Base-by-base conservation (phyloP, 1,139 yeast genomes). In the Geotrichum bryndzae region DNA sequence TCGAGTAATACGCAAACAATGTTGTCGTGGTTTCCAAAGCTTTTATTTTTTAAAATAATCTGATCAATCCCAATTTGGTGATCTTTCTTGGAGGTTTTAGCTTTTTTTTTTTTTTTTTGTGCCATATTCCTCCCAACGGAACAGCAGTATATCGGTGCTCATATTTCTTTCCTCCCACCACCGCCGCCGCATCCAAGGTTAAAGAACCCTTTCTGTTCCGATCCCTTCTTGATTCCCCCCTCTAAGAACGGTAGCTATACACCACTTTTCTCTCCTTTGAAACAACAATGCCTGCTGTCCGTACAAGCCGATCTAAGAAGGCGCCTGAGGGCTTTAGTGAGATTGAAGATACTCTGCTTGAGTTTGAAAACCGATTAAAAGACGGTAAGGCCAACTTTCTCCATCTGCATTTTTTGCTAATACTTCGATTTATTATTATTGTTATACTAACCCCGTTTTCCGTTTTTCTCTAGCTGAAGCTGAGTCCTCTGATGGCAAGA, bases 291-390 rank as follows among this genome's bases (percentile, higher is more conserved):
- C 80, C 82, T 4, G 78, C 76, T 64, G 69, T 73, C 66, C 78
- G 77, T 67, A 77, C 80, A 38, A 74, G 74, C 60, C 73, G 83
- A 63, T 77, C 79, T 25, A 82, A 79, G 61, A 73, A 75, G 48
- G 84, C 94, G 0, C 96, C 97, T 0, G 84, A 80, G n/a, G 97
- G 95, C 2, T 90, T 82, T 71, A 81, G 80, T 1, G 86, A 85
- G 66, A 81, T 90, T n/a, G 84, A 85, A 66, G 86, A 89, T 0
- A 86, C 92, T 0, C 70, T 91, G n/a, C 74, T 74, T 11, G 87
- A 87, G 64, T 86, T 87, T 66, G 84, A 81, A 38, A 77, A 77
- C 29, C 82, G 83, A 65, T 77, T 90, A 8, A 50, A 50, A 27
- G 29, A 25, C 31, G 52, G 52, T 25, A 50, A 18, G 52, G 6